These are phyloP conservation scores for Bolboschoenoplectus hybrid DNA, from an alignment of 202 grass and related monocot species.

Conservation along the genomic window DNA sequence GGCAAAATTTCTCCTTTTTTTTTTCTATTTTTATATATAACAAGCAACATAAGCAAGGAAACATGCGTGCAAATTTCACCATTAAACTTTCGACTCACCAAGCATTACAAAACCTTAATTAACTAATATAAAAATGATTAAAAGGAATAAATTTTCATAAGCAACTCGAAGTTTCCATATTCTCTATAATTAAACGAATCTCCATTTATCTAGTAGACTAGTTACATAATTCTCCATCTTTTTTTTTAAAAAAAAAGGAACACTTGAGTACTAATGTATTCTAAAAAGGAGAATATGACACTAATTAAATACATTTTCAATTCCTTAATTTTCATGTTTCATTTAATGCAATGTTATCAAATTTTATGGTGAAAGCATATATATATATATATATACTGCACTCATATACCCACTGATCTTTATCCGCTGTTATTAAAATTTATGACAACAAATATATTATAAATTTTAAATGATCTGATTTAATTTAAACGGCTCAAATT, in stretches of 20 bases:
- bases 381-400: no score
- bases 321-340: no score
- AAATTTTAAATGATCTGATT: no score
- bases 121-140: slow-evolving; percentile 18
- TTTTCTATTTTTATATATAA: neutral
- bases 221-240: neutral
- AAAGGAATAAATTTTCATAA: neutral
- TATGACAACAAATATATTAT: no score
- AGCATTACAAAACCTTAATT: slow-evolving; percentile 30
- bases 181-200: neutral
- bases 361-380: no score
- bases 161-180: slow-evolving; percentile 8
- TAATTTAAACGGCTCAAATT: no score
- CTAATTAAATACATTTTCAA: no score
- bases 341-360: no score
- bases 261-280: no score
- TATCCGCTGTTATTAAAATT: no score
- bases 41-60: slow-evolving; percentile 27
- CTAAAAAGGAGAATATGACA: no score
- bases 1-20: slow-evolving; percentile 3
- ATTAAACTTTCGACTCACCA: slow-evolving; percentile 38
- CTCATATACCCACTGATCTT: no score
- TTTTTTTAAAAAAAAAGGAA: neutral
- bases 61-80: slow-evolving; percentile 31
- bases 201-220: neutral